Conservation (phyloP, 2,329 filamentous ascomycete genomes). For the Torrubiellomyces zombiae region DNA sequence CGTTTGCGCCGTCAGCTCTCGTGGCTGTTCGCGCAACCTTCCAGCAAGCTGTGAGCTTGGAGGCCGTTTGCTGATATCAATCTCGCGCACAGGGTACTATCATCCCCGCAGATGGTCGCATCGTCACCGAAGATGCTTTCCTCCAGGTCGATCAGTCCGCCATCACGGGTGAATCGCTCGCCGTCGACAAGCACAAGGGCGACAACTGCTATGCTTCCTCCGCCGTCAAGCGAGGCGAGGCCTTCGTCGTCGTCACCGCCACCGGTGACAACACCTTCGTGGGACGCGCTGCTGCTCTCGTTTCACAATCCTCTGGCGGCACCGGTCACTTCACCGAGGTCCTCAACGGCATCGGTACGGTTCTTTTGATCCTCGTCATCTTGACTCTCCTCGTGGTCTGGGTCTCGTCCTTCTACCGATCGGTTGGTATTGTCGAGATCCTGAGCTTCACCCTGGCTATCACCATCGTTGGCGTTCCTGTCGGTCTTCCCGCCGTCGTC, state of each 20-base stretch:
- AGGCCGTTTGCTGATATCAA: too few species aligned
- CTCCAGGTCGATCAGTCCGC: constrained; percentile 84
- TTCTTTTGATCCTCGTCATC: constrained; percentile 65
- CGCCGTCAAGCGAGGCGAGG: constrained; percentile 78
- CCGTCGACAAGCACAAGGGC: constrained; percentile 71
- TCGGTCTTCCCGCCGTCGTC: constrained; percentile 83
- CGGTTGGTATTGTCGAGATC: constrained; percentile 62
- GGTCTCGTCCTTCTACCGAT: constrained; percentile 78
- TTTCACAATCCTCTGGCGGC: constrained; percentile 57
- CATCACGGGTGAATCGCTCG: constrained; percentile 82
- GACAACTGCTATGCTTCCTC: constrained; percentile 77
- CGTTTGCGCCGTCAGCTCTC: too few species aligned
- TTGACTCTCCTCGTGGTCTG: constrained; percentile 69
- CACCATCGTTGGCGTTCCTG: constrained; percentile 81
- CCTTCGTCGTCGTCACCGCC: constrained; percentile 64
- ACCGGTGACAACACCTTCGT: constrained; percentile 86
- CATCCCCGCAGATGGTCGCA: constrained; percentile 73
- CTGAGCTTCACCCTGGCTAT: constrained; percentile 76
- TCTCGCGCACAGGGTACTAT: constrained; percentile 64
- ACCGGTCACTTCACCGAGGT: constrained; percentile 84
- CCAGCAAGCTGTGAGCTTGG: too few species aligned
- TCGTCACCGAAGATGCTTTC: constrained; percentile 70
- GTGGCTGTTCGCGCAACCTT: too few species aligned
- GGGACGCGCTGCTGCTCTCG: constrained; percentile 72
- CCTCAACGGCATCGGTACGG: constrained; percentile 69